A percentile compares a stretch with the other conserved stretches of the same genome.
phyloP scores from a whole-genome alignment of 208 protist genomes.

The Entamoeba histolytica region DNA sequence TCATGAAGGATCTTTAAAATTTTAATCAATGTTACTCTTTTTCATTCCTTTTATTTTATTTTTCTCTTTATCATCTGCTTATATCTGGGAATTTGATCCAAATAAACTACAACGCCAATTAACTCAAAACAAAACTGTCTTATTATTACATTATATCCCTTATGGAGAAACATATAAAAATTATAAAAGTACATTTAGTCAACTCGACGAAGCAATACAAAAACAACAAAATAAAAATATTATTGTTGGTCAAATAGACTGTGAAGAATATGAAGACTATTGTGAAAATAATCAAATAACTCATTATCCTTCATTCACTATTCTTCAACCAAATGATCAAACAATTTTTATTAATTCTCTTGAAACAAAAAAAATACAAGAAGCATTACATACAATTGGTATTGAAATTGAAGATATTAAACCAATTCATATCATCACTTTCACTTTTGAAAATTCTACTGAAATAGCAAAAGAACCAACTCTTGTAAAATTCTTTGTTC shows the following conservation, averaged over 20 bases:
- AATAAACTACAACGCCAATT: too few relatives aligned
- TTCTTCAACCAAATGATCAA: neutral
- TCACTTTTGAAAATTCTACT: neutral
- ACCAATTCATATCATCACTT: neutral
- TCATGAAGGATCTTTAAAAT: too few relatives aligned
- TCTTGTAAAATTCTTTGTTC: conserved; percentile 14
- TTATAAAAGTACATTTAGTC: neutral
- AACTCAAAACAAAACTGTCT: too few relatives aligned
- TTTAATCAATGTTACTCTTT: too few relatives aligned
- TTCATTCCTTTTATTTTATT: too few relatives aligned
- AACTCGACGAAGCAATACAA: neutral
- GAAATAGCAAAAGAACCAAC: neutral
- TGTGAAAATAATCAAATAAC: neutral
- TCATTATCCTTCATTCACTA: neutral
- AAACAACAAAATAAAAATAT: neutral
- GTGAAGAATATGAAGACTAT: neutral
- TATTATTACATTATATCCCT: neutral
- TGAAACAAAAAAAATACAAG: neutral
- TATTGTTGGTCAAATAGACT: neutral
- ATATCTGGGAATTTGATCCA: too few relatives aligned
- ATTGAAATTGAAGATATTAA: neutral
- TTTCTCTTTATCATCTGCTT: too few relatives aligned
- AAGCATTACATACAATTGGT: neutral
- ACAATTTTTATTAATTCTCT: neutral
- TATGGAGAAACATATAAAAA: neutral